Conservation (phyloP, 2,329 filamentous ascomycete genomes). For the Claviceps arundinis region DNA sequence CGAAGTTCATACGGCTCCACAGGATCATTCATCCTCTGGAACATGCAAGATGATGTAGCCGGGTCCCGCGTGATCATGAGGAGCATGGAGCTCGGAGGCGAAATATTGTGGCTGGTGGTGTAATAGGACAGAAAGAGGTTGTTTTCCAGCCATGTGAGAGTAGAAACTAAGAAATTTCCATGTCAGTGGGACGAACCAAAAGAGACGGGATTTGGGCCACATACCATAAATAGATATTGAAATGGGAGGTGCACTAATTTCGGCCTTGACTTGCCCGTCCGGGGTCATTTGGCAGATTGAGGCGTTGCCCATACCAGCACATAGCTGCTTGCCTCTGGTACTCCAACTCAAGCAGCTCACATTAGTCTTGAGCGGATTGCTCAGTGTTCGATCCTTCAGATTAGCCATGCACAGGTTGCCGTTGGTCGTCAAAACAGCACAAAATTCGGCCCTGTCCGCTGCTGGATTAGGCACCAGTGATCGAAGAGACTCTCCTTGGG, state of each 20-base stretch:
- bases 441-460: constrained; percentile 55
- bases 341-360: constrained; percentile 89
- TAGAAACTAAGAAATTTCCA: constrained; percentile 44
- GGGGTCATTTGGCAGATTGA: constrained; percentile 73
- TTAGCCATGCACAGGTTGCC: constrained; percentile 80
- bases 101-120: constrained; percentile 48
- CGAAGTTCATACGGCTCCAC: constrained; percentile 57
- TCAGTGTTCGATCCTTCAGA: constrained; percentile 53
- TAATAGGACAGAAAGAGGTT: constrained; percentile 72
- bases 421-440: constrained; percentile 66
- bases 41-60: constrained; percentile 46
- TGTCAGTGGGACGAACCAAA: constrained; percentile 7
- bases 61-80: constrained; percentile 62
- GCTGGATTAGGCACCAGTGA: constrained; percentile 71
- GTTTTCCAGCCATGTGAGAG: constrained; percentile 80
- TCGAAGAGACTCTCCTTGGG: constrained; percentile 61
- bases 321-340: constrained; percentile 79
- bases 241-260: constrained; percentile 64
- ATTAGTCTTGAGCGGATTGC: constrained; percentile 51
- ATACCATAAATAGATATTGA: constrained; percentile 55
- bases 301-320: constrained; percentile 74
- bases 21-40: constrained; percentile 63
- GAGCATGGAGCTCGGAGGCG: constrained; percentile 54
- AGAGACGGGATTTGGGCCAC: constrained; percentile 12
- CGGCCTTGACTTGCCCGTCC: constrained; percentile 61